These are phyloP conservation scores for Angomonas ambiguus DNA, from an alignment of 208 protist species.

Conservation along the genomic window DNA sequence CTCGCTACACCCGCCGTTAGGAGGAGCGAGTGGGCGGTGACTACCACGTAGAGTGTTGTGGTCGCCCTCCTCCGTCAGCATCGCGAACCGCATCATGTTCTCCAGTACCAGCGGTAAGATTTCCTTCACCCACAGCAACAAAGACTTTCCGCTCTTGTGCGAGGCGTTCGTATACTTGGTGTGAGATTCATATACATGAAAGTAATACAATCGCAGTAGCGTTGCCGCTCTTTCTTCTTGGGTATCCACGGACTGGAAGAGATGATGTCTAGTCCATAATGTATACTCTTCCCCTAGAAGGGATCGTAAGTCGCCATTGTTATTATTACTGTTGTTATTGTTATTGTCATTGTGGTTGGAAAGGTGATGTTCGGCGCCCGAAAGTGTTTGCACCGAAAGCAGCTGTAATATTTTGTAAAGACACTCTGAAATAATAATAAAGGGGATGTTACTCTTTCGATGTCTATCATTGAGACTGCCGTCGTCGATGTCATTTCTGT, in stretches of 20 bases:
- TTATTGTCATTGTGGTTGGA: not conserved
- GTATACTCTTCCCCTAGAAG: not conserved
- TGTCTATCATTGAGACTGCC: no score
- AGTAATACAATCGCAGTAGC: not conserved
- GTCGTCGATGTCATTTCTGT: no score
- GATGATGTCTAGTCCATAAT: not conserved
- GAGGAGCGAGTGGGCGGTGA: no score
- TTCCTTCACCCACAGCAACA: not conserved
- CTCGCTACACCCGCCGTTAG: no score
- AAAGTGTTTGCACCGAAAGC: not conserved
- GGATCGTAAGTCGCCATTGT: not conserved
- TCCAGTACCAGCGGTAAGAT: not conserved
- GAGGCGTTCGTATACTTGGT: not conserved
- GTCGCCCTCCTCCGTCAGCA: no score
- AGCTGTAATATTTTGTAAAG: not conserved
- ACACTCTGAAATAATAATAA: not conserved
- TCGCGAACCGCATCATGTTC: not conserved
- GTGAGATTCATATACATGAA: not conserved
- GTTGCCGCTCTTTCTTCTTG: not conserved
- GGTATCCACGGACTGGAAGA: not conserved
- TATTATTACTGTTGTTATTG: conserved; percentile 4
- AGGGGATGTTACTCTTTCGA: not conserved
- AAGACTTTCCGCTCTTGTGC: not conserved
- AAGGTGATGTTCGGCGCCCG: not conserved
- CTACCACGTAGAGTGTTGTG: no score